Evolutionary conservation across 2,329 filamentous ascomycete genomes (phyloP), one percentile per base, ranked within the genome.

Genomic region (Penicillium hordei): DNA sequence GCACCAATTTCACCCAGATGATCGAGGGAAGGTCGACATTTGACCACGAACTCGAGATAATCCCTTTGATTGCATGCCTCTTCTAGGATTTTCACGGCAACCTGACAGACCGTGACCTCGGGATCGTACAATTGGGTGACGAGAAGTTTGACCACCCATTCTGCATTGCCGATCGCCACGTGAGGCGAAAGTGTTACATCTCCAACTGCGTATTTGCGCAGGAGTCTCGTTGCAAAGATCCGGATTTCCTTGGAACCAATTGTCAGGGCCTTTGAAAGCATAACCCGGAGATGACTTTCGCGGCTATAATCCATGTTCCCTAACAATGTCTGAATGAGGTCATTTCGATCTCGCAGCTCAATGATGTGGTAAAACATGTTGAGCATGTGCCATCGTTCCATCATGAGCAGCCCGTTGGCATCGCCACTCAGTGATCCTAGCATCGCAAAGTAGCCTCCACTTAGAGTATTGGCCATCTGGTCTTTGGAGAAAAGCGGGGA

Each of bases 281-380:
- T 87, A 51, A 99, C 91, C 39, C 94, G 86, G 21, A 95, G 89
- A 73, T 99, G 94, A 1, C 93, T 93, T 61, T 89, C 87, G 25
- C 95, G 79, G 21, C 87, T 89, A 71, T 96, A 99, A 75, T 99
- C 93, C 75, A 99, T 93, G 68, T 93, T 94, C 48, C 89, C 88
- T 9, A 99, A 82, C 33, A 99, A 83, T 10, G 93, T 83, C 71
- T 93, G 91, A 71, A 97, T 91, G 58, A 99, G 81, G 72, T 99
- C 94, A 45, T 93, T 91, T 2, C 94, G 89, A 73, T 94, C 89
- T 67, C 90, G 91, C 44, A 96, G 81, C 70, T 97, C 93, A 57
- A 97, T 85, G 60, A 99, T 96, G 75, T 97, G 94, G 72, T 99
- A 99, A 82, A 97, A 95, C 91, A 99, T 99, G 75, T 97, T 97